A percentile compares a stretch with the other conserved stretches of the same genome.
These are phyloP conservation scores for Populus alba DNA, from an alignment of 345 rosid species.

Conservation along the genomic window DNA sequence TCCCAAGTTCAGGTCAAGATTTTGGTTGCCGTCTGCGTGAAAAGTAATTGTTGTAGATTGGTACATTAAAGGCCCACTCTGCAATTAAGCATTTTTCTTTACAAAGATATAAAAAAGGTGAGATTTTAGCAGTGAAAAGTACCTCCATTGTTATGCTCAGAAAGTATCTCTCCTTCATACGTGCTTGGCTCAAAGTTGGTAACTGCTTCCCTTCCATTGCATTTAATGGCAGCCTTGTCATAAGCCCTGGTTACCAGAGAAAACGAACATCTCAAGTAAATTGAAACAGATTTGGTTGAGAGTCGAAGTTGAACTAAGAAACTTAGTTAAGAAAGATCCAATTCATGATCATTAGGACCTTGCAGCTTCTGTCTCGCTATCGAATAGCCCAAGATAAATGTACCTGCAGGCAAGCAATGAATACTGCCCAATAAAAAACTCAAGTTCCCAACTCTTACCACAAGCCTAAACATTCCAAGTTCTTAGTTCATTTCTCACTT, in stretches of 20 bases:
- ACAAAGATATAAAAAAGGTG: not conserved
- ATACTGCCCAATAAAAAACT: slow-evolving; percentile 26
- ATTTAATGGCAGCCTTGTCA: slow-evolving; percentile 88
- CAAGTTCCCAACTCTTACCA: slow-evolving; percentile 12
- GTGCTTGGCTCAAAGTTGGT: slow-evolving; percentile 80
- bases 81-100: not conserved
- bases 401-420: slow-evolving; percentile 61
- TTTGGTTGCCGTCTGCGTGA: slow-evolving; percentile 33
- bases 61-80: not conserved
- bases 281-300: not conserved
- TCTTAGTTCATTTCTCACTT: not conserved
- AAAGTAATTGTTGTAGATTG: slow-evolving; percentile 5
- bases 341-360: slow-evolving; percentile 46
- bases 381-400: slow-evolving; percentile 88
- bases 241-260: slow-evolving; percentile 59
- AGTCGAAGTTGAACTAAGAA: not conserved
- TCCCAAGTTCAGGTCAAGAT: slow-evolving; percentile 58
- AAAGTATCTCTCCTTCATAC: slow-evolving; percentile 46
- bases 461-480: slow-evolving; percentile 14
- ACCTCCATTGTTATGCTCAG: slow-evolving; percentile 35
- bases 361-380: slow-evolving; percentile 92
- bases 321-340: slow-evolving; percentile 8
- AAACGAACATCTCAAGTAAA: slow-evolving; percentile 10
- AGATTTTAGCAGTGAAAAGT: not conserved
- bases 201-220: slow-evolving; percentile 87